These are phyloP conservation scores for Xanthoconium purpureum DNA, from an alignment of 768 basidiomycete genomes.

Conservation along the genomic window DNA sequence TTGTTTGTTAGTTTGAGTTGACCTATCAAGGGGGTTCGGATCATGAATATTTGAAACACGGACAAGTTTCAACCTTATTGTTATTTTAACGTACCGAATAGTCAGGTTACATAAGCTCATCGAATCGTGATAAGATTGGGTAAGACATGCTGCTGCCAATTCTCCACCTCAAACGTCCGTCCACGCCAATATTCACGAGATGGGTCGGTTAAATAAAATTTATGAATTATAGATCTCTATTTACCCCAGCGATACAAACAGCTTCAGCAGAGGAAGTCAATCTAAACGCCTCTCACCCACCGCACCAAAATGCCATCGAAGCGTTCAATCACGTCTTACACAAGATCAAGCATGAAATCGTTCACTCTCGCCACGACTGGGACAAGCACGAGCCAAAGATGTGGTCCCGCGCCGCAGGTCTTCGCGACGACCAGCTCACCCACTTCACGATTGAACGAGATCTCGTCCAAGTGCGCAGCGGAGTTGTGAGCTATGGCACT, in stretches of 20 bases:
- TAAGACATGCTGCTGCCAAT: background rate
- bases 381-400: constrained; percentile 55
- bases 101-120: constrained; percentile 15
- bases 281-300: constrained; percentile 58
- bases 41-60: constrained; percentile 28
- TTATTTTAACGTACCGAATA: constrained; percentile 11
- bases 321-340: constrained; percentile 58
- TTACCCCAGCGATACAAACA: constrained; percentile 27
- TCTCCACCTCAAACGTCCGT: constrained; percentile 4
- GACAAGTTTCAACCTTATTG: constrained; percentile 26
- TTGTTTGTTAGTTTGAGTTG: constrained; percentile 5
- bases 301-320: constrained; percentile 56
- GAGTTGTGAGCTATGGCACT: constrained; percentile 60
- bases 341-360: constrained; percentile 61
- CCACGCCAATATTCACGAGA: constrained; percentile 9
- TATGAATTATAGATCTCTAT: background rate
- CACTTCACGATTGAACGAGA: constrained; percentile 47
- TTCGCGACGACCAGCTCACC: constrained; percentile 53
- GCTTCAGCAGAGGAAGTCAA: constrained; percentile 56
- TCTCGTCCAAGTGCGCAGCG: constrained; percentile 50
- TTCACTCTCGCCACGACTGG: constrained; percentile 68
- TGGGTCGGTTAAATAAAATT: constrained; percentile 23
- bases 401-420: constrained; percentile 58
- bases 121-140: constrained; percentile 21
- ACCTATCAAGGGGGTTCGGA: constrained; percentile 14